Conservation (phyloP, 2,329 filamentous ascomycete genomes). For the Thermoascus crustaceus region DNA sequence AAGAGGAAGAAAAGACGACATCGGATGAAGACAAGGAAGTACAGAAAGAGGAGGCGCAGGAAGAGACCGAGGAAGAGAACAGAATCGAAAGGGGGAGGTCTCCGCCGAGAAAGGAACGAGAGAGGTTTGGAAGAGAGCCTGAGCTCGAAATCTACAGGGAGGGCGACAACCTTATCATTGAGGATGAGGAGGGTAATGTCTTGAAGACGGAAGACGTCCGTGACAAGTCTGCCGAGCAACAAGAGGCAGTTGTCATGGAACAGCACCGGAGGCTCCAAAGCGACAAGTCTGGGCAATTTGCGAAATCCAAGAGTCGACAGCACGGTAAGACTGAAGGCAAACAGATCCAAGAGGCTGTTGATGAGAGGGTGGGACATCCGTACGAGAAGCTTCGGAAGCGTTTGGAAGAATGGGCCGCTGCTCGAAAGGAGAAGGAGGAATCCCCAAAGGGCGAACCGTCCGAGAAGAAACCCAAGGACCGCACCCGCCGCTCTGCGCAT, state of each 20-base stretch:
- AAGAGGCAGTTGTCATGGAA: constrained; percentile 48
- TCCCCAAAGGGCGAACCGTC: constrained; percentile 13
- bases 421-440: constrained; percentile 24
- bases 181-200: constrained; percentile 82
- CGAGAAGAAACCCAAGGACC: constrained; percentile 24
- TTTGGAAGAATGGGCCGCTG: constrained; percentile 39
- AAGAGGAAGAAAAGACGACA: constrained; percentile 11
- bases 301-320: constrained; percentile 38
- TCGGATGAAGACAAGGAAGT: constrained; percentile 10
- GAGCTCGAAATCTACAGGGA: constrained; percentile 69
- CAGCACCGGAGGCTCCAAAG: constrained; percentile 47
- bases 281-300: constrained; percentile 39
- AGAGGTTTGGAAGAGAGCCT: constrained; percentile 26
- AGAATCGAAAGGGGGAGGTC: constrained; percentile 29
- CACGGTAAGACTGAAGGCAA: constrained; percentile 39
- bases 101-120: constrained; percentile 26
- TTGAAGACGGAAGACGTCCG: constrained; percentile 53
- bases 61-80: constrained; percentile 20
- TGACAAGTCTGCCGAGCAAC: constrained; percentile 46
- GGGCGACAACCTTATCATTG: constrained; percentile 68
- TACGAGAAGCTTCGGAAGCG: constrained; percentile 38
- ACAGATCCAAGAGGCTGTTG: constrained; percentile 32
- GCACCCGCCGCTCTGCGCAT: constrained; percentile 48
- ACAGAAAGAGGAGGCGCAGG: constrained; percentile 2
- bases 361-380: constrained; percentile 26